Conservation (phyloP, 345 rosid species). For the Tarenaya hassleriana region DNA sequence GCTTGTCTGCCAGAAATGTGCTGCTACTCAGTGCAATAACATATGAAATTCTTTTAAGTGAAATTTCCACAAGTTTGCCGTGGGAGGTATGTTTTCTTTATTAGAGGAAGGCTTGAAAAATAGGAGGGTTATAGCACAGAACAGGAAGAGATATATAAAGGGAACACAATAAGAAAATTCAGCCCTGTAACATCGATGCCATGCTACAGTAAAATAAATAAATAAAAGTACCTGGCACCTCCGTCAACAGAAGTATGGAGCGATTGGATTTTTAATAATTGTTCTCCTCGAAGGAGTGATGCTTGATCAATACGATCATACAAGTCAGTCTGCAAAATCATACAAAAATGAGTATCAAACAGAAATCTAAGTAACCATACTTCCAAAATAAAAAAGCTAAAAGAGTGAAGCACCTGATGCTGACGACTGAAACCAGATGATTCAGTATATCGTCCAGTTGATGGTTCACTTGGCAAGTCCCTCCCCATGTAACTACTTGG, state of each 20-base stretch:
- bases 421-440: constrained; percentile 62
- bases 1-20: constrained; percentile 92
- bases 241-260: constrained; percentile 68
- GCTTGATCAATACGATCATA: constrained; percentile 80
- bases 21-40: constrained; percentile 63
- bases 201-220: constrained; percentile 6
- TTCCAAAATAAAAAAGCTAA: background rate
- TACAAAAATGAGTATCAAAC: background rate
- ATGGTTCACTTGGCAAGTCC: constrained; percentile 70
- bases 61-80: constrained; percentile 15
- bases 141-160: constrained; percentile 9
- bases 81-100: constrained; percentile 11
- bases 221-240: constrained; percentile 56
- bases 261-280: constrained; percentile 62
- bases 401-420: constrained; percentile 51
- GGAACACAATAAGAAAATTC: constrained; percentile 5
- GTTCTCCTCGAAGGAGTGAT: constrained; percentile 78
- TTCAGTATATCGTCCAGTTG: constrained; percentile 59
- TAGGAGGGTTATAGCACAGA: constrained; percentile 18
- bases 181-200: background rate
- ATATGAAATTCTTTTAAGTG: constrained; percentile 15
- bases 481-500: constrained; percentile 59
- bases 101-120: constrained; percentile 12
- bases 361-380: constrained; percentile 3
- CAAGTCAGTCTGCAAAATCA: constrained; percentile 49